A percentile compares a stretch with the other conserved stretches of the same genome.
These are phyloP conservation scores for Colletotrichum euphorbiae DNA, from an alignment of 2,329 filamentous ascomycete genomes.

Conservation along the genomic window DNA sequence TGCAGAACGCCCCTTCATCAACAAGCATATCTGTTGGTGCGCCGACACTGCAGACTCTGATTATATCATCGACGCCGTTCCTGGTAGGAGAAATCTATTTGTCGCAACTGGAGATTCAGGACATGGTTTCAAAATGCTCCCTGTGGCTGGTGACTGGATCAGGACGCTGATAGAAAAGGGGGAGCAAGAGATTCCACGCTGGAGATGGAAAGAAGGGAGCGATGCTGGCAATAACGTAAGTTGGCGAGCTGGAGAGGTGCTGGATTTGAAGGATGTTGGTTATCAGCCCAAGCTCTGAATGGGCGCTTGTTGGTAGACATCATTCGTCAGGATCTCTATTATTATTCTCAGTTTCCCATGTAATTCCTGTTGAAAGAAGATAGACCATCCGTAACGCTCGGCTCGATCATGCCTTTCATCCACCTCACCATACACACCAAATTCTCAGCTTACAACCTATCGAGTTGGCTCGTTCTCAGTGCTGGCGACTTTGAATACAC, in stretches of 20 bases:
- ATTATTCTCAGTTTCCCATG: no score
- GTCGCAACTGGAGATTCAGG: conserved; percentile 69
- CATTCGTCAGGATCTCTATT: no score
- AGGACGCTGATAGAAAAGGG: conserved; percentile 57
- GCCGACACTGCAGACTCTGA: conserved; percentile 71
- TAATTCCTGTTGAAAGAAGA: no score
- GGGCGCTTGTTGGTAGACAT: no score
- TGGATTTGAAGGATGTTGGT: conserved; percentile 43
- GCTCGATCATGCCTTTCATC: no score
- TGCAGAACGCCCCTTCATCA: conserved; percentile 65
- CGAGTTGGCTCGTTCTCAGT: not conserved
- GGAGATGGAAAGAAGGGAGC: conserved; percentile 61
- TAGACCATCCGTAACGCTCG: no score
- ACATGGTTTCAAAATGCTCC: conserved; percentile 73
- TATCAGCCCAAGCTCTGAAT: no score
- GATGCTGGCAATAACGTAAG: conserved; percentile 47
- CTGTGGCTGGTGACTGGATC: conserved; percentile 65
- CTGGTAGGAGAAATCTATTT: conserved; percentile 60
- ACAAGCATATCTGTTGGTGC: conserved; percentile 70
- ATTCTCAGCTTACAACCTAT: conserved; percentile 23
- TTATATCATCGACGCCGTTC: conserved; percentile 70
- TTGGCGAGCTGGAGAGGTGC: conserved; percentile 48
- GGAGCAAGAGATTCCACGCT: conserved; percentile 56
- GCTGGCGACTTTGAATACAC: not conserved
- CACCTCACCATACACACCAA: conserved; percentile 25